Evolutionary conservation across 2,329 filamentous ascomycete genomes (phyloP).

Genomic region (Exophiala xenobiotica): DNA sequence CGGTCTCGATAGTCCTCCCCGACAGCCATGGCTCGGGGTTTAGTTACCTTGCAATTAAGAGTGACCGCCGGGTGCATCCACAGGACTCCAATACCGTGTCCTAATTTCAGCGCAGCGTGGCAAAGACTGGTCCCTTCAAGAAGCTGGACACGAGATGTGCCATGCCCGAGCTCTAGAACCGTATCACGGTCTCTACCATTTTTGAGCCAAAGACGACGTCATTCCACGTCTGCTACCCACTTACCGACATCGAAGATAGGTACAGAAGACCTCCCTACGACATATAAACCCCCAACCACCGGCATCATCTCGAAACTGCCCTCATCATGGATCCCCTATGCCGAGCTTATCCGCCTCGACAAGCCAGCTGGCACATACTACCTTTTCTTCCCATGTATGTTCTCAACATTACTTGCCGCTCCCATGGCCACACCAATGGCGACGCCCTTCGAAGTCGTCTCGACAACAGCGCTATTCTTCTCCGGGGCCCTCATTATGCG

Average conservation of each 20-base stretch:
- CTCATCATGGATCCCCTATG: slow-evolving; percentile 54
- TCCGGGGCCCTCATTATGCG: slow-evolving; percentile 51
- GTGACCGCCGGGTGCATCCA: neutral
- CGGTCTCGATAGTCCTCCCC: neutral
- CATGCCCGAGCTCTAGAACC: neutral
- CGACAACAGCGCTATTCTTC: slow-evolving; percentile 42
- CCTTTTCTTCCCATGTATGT: slow-evolving; percentile 54
- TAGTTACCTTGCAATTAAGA: neutral
- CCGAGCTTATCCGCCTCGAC: slow-evolving; percentile 54
- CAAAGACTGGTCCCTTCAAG: neutral
- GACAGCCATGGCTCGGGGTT: neutral
- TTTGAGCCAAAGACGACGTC: slow-evolving; percentile 4
- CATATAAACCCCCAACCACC: slow-evolving; percentile 47
- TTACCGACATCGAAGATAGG: too few relatives aligned
- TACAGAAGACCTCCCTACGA: slow-evolving; percentile 22
- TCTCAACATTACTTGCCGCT: slow-evolving; percentile 48
- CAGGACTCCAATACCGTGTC: neutral
- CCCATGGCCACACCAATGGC: slow-evolving; percentile 37
- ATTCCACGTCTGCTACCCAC: too few relatives aligned
- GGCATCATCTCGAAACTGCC: slow-evolving; percentile 50
- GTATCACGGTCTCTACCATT: neutral
- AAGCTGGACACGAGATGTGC: neutral
- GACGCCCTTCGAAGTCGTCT: slow-evolving; percentile 38
- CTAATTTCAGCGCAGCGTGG: neutral
- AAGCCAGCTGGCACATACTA: slow-evolving; percentile 54